phyloP scores from a whole-genome alignment of 805 yeast species.

The Candida michaelii region DNA sequence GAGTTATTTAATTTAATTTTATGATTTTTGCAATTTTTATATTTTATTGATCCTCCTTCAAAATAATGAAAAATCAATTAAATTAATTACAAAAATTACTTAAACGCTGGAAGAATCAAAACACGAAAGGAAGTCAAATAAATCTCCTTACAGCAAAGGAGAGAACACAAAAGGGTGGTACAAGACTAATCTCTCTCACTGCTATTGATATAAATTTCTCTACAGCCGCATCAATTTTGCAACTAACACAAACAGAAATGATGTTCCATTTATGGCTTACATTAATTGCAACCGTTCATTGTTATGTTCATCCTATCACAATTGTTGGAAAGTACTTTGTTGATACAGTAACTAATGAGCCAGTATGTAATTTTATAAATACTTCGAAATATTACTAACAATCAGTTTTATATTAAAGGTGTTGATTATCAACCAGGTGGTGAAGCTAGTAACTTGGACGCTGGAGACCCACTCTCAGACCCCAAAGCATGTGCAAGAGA shows the following conservation, averaged over 20 bases:
- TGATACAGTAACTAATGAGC: conserved; percentile 71
- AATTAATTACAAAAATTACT: too few species aligned
- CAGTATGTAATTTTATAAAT: conserved; percentile 41
- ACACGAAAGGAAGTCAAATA: too few species aligned
- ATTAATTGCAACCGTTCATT: conserved; percentile 1
- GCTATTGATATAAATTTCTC: too few species aligned
- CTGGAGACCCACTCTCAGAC: conserved; percentile 75
- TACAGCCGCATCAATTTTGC: conserved; percentile 3
- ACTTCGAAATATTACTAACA: conserved; percentile 15
- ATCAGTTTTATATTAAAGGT: conserved; percentile 74
- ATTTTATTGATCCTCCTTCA: too few species aligned
- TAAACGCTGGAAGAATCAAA: too few species aligned
- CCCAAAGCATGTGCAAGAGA: conserved; percentile 76
- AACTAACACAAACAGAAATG: conserved; percentile 4
- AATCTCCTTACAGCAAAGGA: too few species aligned
- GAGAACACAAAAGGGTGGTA: too few species aligned
- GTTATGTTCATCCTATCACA: conserved; percentile 61
- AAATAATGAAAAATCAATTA: too few species aligned
- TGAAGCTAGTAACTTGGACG: conserved; percentile 63
- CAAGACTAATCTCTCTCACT: too few species aligned
- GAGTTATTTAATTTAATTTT: too few species aligned
- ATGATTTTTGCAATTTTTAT: too few species aligned
- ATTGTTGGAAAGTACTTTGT: conserved; percentile 70
- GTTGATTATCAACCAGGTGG: conserved; percentile 98
- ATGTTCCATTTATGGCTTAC: background rate